Conservation (phyloP, 2,329 filamentous ascomycete species). For the Diatrype stigma region DNA sequence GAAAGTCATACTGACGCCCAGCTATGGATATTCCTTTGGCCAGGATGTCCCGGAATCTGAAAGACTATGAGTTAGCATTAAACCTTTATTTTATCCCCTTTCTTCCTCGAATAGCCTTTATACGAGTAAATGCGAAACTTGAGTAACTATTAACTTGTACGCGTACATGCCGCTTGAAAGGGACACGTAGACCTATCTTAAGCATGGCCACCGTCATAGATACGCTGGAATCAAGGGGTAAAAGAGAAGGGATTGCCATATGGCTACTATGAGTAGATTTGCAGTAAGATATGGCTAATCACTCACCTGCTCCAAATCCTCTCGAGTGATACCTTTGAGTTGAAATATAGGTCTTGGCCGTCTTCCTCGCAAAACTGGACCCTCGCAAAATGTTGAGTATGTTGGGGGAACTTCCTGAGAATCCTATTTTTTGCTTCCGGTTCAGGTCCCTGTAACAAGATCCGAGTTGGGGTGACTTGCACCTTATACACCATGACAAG, state of each 20-base stretch:
- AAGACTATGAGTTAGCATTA: background rate
- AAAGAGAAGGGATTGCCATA: too few relatives aligned
- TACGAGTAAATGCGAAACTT: too few relatives aligned
- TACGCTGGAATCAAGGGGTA: too few relatives aligned
- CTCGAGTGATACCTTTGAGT: constrained; percentile 44
- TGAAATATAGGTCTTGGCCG: constrained; percentile 58
- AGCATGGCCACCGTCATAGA: too few relatives aligned
- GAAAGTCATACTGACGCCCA: constrained; percentile 59
- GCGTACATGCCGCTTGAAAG: too few relatives aligned
- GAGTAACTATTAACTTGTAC: too few relatives aligned
- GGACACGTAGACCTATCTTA: too few relatives aligned
- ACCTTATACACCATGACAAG: constrained; percentile 51
- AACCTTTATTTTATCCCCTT: too few relatives aligned
- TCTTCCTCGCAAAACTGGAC: constrained; percentile 74
- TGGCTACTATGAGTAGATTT: too few relatives aligned
- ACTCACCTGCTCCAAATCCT: constrained; percentile 38
- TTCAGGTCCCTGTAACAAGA: constrained; percentile 57
- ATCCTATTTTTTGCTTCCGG: constrained; percentile 67
- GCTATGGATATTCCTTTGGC: constrained; percentile 57
- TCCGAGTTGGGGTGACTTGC: constrained; percentile 55
- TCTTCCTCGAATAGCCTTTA: too few relatives aligned
- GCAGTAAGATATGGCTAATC: too few relatives aligned
- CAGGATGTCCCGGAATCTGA: constrained; percentile 59
- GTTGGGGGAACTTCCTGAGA: constrained; percentile 58
- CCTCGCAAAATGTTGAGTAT: constrained; percentile 62